phyloP scores from a whole-genome alignment of 2,329 filamentous ascomycete species.

The Fusarium sp. region DNA sequence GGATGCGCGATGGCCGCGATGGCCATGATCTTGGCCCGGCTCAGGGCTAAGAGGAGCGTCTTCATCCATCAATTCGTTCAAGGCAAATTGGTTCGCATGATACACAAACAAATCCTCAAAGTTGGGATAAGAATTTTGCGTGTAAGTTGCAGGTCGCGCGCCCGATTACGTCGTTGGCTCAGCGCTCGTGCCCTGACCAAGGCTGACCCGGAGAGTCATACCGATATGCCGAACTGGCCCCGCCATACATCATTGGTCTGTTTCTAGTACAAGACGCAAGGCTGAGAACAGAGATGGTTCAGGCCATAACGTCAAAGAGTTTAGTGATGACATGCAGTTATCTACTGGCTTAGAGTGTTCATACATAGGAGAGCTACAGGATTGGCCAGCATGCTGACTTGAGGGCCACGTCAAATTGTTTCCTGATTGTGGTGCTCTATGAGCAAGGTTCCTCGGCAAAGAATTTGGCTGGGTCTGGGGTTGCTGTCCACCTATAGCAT shows the following conservation, averaged over 20 bases:
- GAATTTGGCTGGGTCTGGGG: slow-evolving; percentile 17
- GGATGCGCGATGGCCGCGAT: slow-evolving; percentile 19
- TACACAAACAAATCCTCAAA: slow-evolving; percentile 6
- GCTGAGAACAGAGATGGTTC: slow-evolving; percentile 14
- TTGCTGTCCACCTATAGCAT: neutral
- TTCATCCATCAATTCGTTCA: slow-evolving; percentile 44
- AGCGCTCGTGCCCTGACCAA: slow-evolving; percentile 32
- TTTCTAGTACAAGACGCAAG: slow-evolving; percentile 15
- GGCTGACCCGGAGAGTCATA: slow-evolving; percentile 32
- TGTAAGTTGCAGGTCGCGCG: slow-evolving; percentile 22
- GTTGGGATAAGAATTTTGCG: slow-evolving; percentile 20
- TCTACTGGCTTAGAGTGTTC: neutral
- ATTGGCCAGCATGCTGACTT: neutral
- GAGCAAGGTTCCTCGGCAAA: slow-evolving; percentile 16
- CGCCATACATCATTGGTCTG: slow-evolving; percentile 28
- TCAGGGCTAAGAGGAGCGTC: slow-evolving; percentile 36
- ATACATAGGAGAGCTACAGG: neutral
- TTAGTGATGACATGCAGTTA: neutral
- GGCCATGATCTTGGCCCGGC: slow-evolving; percentile 30
- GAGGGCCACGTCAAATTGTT: neutral
- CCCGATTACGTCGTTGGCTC: slow-evolving; percentile 41
- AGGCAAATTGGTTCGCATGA: slow-evolving; percentile 28
- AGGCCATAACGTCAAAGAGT: neutral
- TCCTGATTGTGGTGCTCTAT: slow-evolving; percentile 15
- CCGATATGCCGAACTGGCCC: slow-evolving; percentile 33